Evolutionary conservation across 1,139 yeast species (phyloP), one percentile per base, ranked within the genome.

Genomic region (Scheffersomyces insectosa): DNA sequence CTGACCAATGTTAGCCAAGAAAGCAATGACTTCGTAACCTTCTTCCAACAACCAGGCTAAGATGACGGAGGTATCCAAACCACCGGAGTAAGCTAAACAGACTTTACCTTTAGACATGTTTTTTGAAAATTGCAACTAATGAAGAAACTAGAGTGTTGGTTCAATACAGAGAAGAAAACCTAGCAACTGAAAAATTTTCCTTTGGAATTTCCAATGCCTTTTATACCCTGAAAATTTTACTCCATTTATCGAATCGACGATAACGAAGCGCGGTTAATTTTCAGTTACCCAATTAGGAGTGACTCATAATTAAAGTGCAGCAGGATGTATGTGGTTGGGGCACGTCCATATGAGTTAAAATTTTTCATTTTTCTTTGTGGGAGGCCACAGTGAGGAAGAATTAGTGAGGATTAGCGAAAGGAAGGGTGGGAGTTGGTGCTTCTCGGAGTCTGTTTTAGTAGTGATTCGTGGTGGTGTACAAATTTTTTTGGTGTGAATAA

Each of bases 41-140:
- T 93, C 82, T 70, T 93, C 99, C 57, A 93, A 80, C 68, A 93
- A 82, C 99, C 99, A 93, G 43, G 98, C 99, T 56, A 93, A 83
- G 61, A 93, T 93, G 49, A 95, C 89, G 33, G 97, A 90, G 77
- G 99, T 93, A 67, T 93, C 99, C 62, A 93, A 82, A 76, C 99
- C 99, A 62, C 99, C 99, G 44, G 98, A 93, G 77, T 93, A 93
- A 44, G 99, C 99, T 70, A 93, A 84, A 82, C 98, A 91, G 72
- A 91, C 98, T 76, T 91, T 91, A 68, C 98, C 98, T 74, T 91
- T 91, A 47, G 95, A 85, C 97, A 90, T 89, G 60, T 59, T 50
- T 14, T 20, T 20, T 20, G 25, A 20, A 8, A 20, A 38, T 45
- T 41, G 28, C 28, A 37, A 42, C 10, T 15, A 36, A 20, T 35